phyloP scores from a whole-genome alignment of 129 eudicot genomes.

The Calendula officinalis region DNA sequence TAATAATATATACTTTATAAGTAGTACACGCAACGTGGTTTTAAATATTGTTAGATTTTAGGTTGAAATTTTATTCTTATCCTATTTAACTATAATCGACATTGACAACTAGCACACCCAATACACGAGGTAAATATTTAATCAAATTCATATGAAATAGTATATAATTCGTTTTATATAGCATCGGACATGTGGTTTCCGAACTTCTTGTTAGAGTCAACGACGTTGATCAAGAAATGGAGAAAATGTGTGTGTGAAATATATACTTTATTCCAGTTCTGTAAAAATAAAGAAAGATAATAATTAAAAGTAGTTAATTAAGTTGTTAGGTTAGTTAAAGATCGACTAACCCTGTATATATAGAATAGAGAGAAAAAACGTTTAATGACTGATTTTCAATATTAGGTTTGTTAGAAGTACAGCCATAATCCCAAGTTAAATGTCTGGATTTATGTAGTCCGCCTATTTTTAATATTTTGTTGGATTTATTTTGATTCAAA shows the following conservation, averaged over 20 bases:
- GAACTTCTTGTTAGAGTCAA: neutral
- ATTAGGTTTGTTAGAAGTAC: too few relatives aligned
- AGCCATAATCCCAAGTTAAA: too few relatives aligned
- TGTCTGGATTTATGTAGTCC: too few relatives aligned
- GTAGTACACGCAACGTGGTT: neutral
- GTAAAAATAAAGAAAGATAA: too few relatives aligned
- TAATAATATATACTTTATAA: neutral
- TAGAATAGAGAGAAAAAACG: too few relatives aligned
- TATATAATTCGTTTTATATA: neutral
- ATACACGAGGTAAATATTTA: neutral
- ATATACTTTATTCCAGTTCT: too few relatives aligned
- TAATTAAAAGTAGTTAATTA: too few relatives aligned
- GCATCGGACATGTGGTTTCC: neutral
- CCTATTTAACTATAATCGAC: neutral
- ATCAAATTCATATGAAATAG: neutral
- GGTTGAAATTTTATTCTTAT: neutral
- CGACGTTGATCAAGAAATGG: neutral
- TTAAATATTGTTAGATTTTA: neutral
- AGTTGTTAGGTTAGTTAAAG: too few relatives aligned
- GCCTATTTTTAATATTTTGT: too few relatives aligned
- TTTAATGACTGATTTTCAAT: too few relatives aligned
- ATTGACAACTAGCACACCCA: slow-evolving; percentile 11
- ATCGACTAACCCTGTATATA: too few relatives aligned
- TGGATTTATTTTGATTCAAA: too few relatives aligned
- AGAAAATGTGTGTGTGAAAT: neutral